Evolutionary conservation across 2,329 filamentous ascomycete genomes (phyloP), one percentile per base, ranked within the genome.

Genomic region (Alternaria longipes): DNA sequence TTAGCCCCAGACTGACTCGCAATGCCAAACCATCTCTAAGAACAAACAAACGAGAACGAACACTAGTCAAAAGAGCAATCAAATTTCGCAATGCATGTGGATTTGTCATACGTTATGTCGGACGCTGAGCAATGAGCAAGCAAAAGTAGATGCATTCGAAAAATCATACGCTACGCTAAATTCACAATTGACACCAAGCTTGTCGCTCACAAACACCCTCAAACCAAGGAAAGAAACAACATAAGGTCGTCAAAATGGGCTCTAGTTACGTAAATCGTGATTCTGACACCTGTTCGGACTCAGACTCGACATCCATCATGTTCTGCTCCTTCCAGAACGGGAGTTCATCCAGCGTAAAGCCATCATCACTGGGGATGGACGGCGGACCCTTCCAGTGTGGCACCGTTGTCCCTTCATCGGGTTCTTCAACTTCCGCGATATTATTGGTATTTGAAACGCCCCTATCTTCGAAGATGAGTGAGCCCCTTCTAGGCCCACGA

Each of bases 401-500:
- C 44, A 78, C 66, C 8, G 59, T 63, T 8, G 58, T 63, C 26
- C 69, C 71, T 22, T 77, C 76, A 12, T 77, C 75, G 8, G 75
- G 76, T 51, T 80, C 78, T 45, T 78, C 76, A 8, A 77, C 76
- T 53, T 80, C 78, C n/a, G 67, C 56, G 41, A 80, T 76, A 41
- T 76, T 73, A 57, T 74, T 73, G 45, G 72, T 69, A 54, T 77
- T 76, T 6, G 77, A 66, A 32, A 78, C 70, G n/a, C 78, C 78
- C 47, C 74, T 67, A 55, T 80, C 78, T 56, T 79, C 78, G 53
- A 80, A 81, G 54, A 77, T 73, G 26, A 80, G 68, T 30, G 77
- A 79, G 14, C 68, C 67, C 42, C 77, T 66, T 45, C 74, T 71
- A 44, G 70, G 64, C 16, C 79, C 80, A 22, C 78, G 71, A 16